Percentiles rank a stretch among this genome's conserved stretches.
Conservation (phyloP, 2,329 filamentous ascomycete species). For the Aspergillus intermedius region DNA sequence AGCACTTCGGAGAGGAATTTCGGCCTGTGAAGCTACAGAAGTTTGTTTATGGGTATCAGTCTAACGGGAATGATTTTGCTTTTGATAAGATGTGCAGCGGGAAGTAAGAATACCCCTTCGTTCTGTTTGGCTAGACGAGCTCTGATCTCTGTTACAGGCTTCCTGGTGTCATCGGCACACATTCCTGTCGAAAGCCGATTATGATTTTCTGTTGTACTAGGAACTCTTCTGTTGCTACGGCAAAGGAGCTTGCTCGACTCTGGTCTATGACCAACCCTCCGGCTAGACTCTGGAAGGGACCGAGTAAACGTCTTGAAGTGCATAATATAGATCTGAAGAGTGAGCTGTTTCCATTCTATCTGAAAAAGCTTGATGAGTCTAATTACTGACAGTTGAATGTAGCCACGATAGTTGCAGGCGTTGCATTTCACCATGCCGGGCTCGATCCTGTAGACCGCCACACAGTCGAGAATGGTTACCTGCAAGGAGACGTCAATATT, state of each 20-base stretch:
- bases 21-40: slow-evolving; percentile 71
- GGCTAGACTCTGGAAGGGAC: slow-evolving; percentile 59
- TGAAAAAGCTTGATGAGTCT: neutral
- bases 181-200: slow-evolving; percentile 65
- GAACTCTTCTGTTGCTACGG: slow-evolving; percentile 62
- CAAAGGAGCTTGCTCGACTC: slow-evolving; percentile 59
- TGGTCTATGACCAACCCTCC: slow-evolving; percentile 50
- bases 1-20: slow-evolving; percentile 72
- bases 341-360: slow-evolving; percentile 17
- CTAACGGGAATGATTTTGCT: slow-evolving; percentile 61
- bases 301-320: slow-evolving; percentile 47
- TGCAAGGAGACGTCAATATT: slow-evolving; percentile 65
- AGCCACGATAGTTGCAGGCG: slow-evolving; percentile 51
- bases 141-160: slow-evolving; percentile 43
- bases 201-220: slow-evolving; percentile 79
- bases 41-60: slow-evolving; percentile 66
- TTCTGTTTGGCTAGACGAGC: too few relatives aligned
- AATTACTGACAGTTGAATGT: slow-evolving; percentile 6
- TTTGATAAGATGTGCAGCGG: slow-evolving; percentile 66
- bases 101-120: slow-evolving; percentile 34
- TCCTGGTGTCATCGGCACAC: slow-evolving; percentile 58
- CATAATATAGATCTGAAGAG: slow-evolving; percentile 55
- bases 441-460: slow-evolving; percentile 59
- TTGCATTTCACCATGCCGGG: slow-evolving; percentile 79
- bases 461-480: slow-evolving; percentile 61